A percentile compares a stretch with the other conserved stretches of the same genome.
Evolutionary conservation across 805 yeast species (phyloP).

Genomic region (Saccharomycopsis schoenii): DNA sequence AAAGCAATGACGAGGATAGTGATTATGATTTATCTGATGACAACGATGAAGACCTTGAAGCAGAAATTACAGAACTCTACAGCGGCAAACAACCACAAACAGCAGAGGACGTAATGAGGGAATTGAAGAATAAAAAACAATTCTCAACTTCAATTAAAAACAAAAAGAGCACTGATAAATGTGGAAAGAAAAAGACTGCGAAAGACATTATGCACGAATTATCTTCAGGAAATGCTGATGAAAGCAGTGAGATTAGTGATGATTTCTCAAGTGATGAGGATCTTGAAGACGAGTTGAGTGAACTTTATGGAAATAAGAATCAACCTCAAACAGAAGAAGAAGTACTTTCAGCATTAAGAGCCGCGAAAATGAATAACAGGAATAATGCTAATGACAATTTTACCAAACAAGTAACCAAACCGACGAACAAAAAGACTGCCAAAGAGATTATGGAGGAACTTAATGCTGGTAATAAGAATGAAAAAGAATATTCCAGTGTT

Average conservation of each 20-base stretch:
- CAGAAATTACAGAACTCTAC: constrained; percentile 19
- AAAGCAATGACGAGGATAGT: constrained; percentile 24
- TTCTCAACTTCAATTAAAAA: not conserved
- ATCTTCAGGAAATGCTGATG: not conserved
- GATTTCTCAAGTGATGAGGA: constrained; percentile 9
- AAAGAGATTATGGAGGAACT: constrained; percentile 22
- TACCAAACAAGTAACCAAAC: not conserved
- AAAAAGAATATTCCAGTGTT: constrained; percentile 16
- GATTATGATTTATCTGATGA: constrained; percentile 27
- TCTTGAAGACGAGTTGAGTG: constrained; percentile 26
- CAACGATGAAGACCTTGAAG: constrained; percentile 20
- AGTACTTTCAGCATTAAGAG: constrained; percentile 28
- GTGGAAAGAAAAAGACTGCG: constrained; percentile 3
- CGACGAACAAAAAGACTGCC: constrained; percentile 5
- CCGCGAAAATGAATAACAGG: not conserved
- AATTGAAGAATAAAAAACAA: constrained; percentile 27
- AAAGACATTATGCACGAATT: constrained; percentile 17
- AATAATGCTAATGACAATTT: not conserved
- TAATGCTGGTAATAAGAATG: constrained; percentile 17
- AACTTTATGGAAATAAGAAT: constrained; percentile 22
- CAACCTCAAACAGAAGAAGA: constrained; percentile 31
- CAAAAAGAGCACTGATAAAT: not conserved
- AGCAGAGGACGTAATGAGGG: constrained; percentile 36
- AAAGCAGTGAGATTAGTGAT: constrained; percentile 1
- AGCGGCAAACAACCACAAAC: constrained; percentile 25